Evolutionary conservation across 306 rosid genomes (phyloP).

Genomic region (Mucuna pruriens): DNA sequence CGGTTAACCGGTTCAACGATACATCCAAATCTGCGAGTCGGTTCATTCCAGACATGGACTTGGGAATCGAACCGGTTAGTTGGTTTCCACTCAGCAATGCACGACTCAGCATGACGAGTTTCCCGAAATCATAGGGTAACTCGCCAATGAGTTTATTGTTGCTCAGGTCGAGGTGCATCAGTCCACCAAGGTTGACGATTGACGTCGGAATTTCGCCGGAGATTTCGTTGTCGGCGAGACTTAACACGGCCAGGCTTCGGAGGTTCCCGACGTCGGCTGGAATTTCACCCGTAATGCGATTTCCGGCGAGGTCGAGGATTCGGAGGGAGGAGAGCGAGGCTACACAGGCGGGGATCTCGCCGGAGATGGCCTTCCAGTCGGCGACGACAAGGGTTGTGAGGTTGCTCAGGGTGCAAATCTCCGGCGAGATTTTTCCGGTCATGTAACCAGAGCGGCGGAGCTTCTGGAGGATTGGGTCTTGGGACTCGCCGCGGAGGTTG

Average conservation of each 20-base stretch:
- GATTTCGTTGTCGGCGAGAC: conserved; percentile 64
- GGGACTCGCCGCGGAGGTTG: conserved; percentile 87
- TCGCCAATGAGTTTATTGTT: conserved; percentile 61
- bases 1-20: conserved; percentile 68
- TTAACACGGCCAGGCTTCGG: conserved; percentile 51
- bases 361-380: conserved; percentile 86
- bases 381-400: conserved; percentile 71
- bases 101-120: conserved; percentile 70
- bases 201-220: conserved; percentile 68
- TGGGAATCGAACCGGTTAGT: conserved; percentile 66
- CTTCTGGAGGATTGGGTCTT: conserved; percentile 67
- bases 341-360: conserved; percentile 70
- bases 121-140: conserved; percentile 66
- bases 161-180: conserved; percentile 76
- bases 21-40: conserved; percentile 85
- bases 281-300: conserved; percentile 60
- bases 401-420: conserved; percentile 62
- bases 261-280: conserved; percentile 68
- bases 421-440: conserved; percentile 76
- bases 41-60: conserved; percentile 51
- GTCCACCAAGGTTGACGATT: conserved; percentile 43
- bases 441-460: conserved; percentile 68
- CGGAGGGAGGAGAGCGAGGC: conserved; percentile 66
- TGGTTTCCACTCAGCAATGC: conserved; percentile 64
- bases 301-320: conserved; percentile 76